phyloP scores from a whole-genome alignment of 2,329 filamentous ascomycete species.

The Clonostachys byssicola region DNA sequence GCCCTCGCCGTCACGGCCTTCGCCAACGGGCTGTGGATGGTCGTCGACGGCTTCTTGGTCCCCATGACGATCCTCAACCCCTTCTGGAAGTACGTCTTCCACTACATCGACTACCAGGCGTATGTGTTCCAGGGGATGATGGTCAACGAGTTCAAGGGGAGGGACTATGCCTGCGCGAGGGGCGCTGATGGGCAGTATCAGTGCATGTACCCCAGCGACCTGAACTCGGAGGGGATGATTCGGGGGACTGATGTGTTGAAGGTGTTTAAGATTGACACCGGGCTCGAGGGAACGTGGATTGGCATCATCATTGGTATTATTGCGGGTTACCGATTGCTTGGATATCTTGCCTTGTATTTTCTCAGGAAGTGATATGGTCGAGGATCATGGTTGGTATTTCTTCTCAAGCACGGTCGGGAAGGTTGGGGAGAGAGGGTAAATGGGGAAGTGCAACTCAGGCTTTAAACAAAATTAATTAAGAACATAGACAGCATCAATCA shows the following conservation, averaged over 20 bases:
- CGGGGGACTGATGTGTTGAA: constrained; percentile 66
- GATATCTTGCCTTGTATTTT: constrained; percentile 6
- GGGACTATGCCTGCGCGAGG: constrained; percentile 56
- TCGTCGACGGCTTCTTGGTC: constrained; percentile 78
- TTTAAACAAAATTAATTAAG: too few relatives aligned
- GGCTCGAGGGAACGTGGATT: constrained; percentile 72
- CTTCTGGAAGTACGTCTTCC: constrained; percentile 84
- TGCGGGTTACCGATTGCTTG: constrained; percentile 57
- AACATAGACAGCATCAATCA: too few relatives aligned
- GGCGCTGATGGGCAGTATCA: constrained; percentile 39
- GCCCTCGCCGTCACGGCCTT: constrained; percentile 77
- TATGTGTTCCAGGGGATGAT: constrained; percentile 93
- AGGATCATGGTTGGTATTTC: too few relatives aligned
- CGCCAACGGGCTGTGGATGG: constrained; percentile 88
- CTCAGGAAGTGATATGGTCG: background rate
- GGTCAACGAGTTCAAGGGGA: constrained; percentile 74
- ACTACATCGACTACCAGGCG: constrained; percentile 83
- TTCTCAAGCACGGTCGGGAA: too few relatives aligned
- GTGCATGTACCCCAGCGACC: constrained; percentile 67
- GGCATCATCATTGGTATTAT: constrained; percentile 74
- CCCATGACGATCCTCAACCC: constrained; percentile 67
- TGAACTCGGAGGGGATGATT: constrained; percentile 64
- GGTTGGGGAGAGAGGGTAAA: too few relatives aligned
- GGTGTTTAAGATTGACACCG: constrained; percentile 64
- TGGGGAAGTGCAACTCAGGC: too few relatives aligned